These are phyloP conservation scores for Fusarium subglutinans DNA, from an alignment of 2,329 filamentous ascomycete genomes.

Conservation along the genomic window DNA sequence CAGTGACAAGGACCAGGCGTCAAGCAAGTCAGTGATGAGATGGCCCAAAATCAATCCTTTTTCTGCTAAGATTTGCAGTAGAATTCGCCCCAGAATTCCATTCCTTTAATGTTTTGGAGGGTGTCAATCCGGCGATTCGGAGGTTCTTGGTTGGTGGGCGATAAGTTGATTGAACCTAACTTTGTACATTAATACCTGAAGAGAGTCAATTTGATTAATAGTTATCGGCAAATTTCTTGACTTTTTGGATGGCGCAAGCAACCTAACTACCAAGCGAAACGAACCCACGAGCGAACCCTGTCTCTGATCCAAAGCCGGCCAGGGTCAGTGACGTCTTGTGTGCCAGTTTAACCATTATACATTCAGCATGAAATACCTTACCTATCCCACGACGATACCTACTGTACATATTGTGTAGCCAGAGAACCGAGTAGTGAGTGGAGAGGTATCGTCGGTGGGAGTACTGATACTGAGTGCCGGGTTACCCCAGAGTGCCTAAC, in stretches of 20 bases:
- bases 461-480: slow-evolving; percentile 22
- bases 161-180: background rate
- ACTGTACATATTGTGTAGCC: slow-evolving; percentile 21
- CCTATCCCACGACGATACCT: background rate
- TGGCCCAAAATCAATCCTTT: slow-evolving; percentile 29
- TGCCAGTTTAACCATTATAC: background rate
- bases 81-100: slow-evolving; percentile 40
- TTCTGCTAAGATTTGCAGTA: slow-evolving; percentile 45
- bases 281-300: slow-evolving; percentile 26
- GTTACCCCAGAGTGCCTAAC: slow-evolving; percentile 43
- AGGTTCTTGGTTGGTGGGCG: slow-evolving; percentile 2
- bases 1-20: slow-evolving; percentile 41
- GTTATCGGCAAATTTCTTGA: slow-evolving; percentile 17
- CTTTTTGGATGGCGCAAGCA: slow-evolving; percentile 38
- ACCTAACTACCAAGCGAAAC: slow-evolving; percentile 22
- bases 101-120: slow-evolving; percentile 28
- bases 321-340: slow-evolving; percentile 22
- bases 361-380: background rate
- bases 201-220: background rate
- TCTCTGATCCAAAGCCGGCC: slow-evolving; percentile 36
- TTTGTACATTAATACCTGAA: background rate
- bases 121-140: slow-evolving; percentile 30
- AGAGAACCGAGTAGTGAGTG: background rate
- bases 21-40: slow-evolving; percentile 41
- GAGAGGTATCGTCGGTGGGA: slow-evolving; percentile 25